These are phyloP conservation scores for Myochromella boudieri DNA, from an alignment of 768 basidiomycete species.

Conservation along the genomic window DNA sequence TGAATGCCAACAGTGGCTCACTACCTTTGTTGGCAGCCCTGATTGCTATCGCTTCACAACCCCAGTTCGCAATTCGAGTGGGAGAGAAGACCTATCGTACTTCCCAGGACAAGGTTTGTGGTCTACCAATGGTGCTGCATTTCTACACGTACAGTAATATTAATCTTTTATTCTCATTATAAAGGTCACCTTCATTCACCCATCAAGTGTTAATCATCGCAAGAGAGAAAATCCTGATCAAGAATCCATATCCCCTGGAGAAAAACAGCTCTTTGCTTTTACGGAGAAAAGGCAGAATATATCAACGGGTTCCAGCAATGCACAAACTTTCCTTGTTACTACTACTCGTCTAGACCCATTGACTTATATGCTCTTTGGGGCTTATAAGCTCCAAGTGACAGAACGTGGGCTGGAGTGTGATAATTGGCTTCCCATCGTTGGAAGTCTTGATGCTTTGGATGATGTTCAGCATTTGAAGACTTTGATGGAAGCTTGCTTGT, in stretches of 20 bases:
- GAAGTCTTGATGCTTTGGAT: slow-evolving; percentile 72
- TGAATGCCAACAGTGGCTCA: slow-evolving; percentile 74
- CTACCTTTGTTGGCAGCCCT: slow-evolving; percentile 78
- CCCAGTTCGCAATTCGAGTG: slow-evolving; percentile 84
- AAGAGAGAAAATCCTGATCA: slow-evolving; percentile 42
- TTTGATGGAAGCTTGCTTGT: slow-evolving; percentile 79
- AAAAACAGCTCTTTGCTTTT: slow-evolving; percentile 81
- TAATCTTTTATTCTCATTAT: slow-evolving; percentile 14
- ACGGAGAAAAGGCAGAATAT: slow-evolving; percentile 83
- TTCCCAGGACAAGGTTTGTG: slow-evolving; percentile 75
- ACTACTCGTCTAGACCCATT: slow-evolving; percentile 87
- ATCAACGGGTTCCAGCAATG: slow-evolving; percentile 38
- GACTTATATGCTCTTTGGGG: slow-evolving; percentile 90
- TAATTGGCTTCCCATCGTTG: slow-evolving; percentile 84
- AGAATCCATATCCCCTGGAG: slow-evolving; percentile 29
- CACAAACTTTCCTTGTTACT: slow-evolving; percentile 71
- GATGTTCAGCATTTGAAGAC: slow-evolving; percentile 80
- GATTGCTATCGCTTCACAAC: slow-evolving; percentile 83
- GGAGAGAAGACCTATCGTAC: slow-evolving; percentile 72
- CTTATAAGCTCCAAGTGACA: slow-evolving; percentile 69
- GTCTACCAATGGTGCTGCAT: background rate
- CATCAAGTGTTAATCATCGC: slow-evolving; percentile 81
- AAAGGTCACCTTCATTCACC: slow-evolving; percentile 82
- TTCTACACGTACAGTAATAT: background rate
- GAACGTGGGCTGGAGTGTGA: slow-evolving; percentile 83